Base-by-base conservation (phyloP, 768 basidiomycete species). In the Boletus subparvulus region DNA sequence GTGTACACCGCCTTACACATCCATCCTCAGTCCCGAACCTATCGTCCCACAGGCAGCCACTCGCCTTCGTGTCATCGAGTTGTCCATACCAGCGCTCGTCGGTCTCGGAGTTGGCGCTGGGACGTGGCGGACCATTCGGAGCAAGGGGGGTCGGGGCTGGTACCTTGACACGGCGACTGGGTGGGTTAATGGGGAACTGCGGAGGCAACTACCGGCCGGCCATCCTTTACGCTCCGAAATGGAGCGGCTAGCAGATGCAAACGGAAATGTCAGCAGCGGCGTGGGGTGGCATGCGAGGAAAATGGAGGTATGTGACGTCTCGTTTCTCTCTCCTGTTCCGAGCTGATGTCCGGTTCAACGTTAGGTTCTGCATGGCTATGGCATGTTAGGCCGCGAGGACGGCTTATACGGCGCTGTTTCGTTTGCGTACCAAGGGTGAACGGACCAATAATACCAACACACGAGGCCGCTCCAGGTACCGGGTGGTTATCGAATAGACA, bases 251-350 rank as follows among this genome's bases (percentile, higher is more conserved):
- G 85, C 91, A 11, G 79, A 86, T 55, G 86, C 90, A 6, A 90
- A 92, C 61, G 92, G 94, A 10, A 91, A 92, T 65, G 92, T 96
- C n/a, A 88, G 81, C 68, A 92, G 88, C 65, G 90, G 88, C 4
- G 83, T 96, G 6, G 96, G 96, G 1, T 98, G 95, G 94, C 94
- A 97, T 74, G 86, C 91, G 21, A 77, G 95, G 55, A 99, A 99
- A 76, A 94, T 97, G 92, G 94, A 97, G 83, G 91, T 92, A 64
- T 54, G 87, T 75, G n/a, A 39, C n/a, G 26, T 58, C 47, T 17
- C 6, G 4, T 48, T 59, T 7, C 11, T 42, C 11, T 42, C 47
- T 19, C 17, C 56, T 35, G 19, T 52, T 28, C 28, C 26, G 13
- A 17, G 32, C 35, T 56, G 36, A 62, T 44, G 35, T 32, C 52